phyloP scores from a whole-genome alignment of 176 grass and related monocot species.

The Pharus latifolius region DNA sequence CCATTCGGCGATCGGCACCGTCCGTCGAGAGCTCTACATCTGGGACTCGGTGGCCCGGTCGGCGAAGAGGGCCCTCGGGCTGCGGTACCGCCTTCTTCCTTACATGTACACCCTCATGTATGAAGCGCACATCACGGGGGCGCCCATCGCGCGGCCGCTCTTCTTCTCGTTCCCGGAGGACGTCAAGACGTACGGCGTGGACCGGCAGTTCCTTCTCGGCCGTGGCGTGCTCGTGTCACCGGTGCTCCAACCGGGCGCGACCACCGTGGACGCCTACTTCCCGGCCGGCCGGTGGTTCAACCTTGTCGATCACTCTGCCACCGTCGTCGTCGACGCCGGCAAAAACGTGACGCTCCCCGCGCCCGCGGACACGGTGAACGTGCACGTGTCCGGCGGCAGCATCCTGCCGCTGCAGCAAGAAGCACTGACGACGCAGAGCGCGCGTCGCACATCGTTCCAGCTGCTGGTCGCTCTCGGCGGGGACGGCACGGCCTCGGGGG shows the following conservation, averaged over 20 bases:
- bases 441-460: conserved; percentile 36
- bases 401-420: conserved; percentile 46
- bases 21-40: conserved; percentile 57
- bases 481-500: conserved; percentile 23
- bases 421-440: conserved; percentile 29
- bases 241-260: conserved; percentile 24
- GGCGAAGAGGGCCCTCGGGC: conserved; percentile 55
- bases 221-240: conserved; percentile 61
- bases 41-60: conserved; percentile 60
- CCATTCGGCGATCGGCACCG: conserved; percentile 38
- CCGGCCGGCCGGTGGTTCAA: conserved; percentile 64
- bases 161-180: conserved; percentile 83
- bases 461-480: conserved; percentile 47
- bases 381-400: conserved; percentile 48
- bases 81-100: conserved; percentile 64
- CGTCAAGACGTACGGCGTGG: conserved; percentile 33
- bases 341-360: conserved; percentile 31
- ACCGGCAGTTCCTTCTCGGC: conserved; percentile 61
- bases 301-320: conserved; percentile 40
- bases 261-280: conserved; percentile 55
- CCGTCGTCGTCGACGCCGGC: conserved; percentile 1
- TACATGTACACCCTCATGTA: conserved; percentile 85
- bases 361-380: conserved; percentile 45
- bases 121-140: conserved; percentile 47
- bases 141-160: conserved; percentile 68